phyloP scores from a whole-genome alignment of 1,139 yeast species.

The Geotrichum carabidarum region DNA sequence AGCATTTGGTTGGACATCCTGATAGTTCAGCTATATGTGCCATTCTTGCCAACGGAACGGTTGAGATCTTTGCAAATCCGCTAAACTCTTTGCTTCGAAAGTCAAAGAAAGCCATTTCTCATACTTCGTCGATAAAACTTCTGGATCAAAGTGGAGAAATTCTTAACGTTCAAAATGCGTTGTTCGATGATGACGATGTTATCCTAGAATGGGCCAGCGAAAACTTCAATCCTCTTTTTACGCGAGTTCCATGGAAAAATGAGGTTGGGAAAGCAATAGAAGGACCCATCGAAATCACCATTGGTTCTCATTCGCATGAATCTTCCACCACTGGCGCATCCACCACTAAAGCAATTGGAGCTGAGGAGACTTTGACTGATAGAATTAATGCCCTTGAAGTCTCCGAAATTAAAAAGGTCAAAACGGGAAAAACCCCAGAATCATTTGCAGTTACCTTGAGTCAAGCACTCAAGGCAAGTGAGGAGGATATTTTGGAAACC shows the following conservation, averaged over 20 bases:
- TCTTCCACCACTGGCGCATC: conserved; percentile 56
- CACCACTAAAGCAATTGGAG: conserved; percentile 31
- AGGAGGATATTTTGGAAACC: conserved; percentile 51
- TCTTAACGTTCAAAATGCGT: too few relatives aligned
- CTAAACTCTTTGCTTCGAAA: conserved; percentile 26
- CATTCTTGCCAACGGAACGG: conserved; percentile 57
- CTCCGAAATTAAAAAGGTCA: conserved; percentile 21
- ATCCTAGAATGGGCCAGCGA: conserved; percentile 67
- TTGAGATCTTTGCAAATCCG: conserved; percentile 62
- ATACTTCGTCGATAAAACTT: too few relatives aligned
- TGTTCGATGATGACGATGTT: conserved; percentile 40
- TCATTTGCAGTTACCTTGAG: conserved; percentile 39
- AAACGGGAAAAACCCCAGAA: conserved; percentile 31
- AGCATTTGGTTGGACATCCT: too few relatives aligned
- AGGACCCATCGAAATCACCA: conserved; percentile 39
- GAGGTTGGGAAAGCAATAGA: conserved; percentile 24
- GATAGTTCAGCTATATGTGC: conserved; percentile 44
- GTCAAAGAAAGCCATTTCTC: too few relatives aligned
- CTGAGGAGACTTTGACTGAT: conserved; percentile 40
- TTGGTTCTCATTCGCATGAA: conserved; percentile 62
- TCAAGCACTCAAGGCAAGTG: conserved; percentile 42
- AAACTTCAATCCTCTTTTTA: conserved; percentile 60
- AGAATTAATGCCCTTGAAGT: conserved; percentile 40
- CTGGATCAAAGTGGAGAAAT: too few relatives aligned
- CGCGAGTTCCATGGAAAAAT: conserved; percentile 53